Conservation (phyloP, 2,329 filamentous ascomycete species). For the Verticillium dahliae region DNA sequence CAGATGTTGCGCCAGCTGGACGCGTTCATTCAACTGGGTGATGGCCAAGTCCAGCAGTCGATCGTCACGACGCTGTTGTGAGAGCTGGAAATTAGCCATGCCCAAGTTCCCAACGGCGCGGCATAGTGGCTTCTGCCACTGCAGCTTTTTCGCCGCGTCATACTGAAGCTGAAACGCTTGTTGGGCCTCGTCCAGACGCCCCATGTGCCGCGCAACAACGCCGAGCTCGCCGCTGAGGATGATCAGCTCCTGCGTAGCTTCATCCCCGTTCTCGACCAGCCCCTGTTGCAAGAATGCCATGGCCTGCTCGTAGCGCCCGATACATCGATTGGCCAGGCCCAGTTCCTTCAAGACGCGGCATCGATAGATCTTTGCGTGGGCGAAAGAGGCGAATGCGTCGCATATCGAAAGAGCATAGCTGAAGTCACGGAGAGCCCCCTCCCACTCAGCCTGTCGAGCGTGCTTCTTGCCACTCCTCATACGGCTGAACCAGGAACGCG, state of each 20-base stretch:
- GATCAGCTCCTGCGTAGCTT: slow-evolving; percentile 9
- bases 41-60: slow-evolving; percentile 19
- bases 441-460: slow-evolving; percentile 12
- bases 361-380: slow-evolving; percentile 9
- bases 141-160: slow-evolving; percentile 17
- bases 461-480: slow-evolving; percentile 12
- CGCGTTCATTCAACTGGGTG: slow-evolving; percentile 17
- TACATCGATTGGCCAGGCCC: slow-evolving; percentile 19
- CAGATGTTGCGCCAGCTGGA: slow-evolving; percentile 9
- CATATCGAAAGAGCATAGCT: slow-evolving; percentile 17
- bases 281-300: slow-evolving; percentile 15
- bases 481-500: slow-evolving; percentile 12
- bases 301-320: slow-evolving; percentile 20
- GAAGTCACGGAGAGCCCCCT: slow-evolving; percentile 14
- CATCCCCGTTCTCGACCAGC: slow-evolving; percentile 8
- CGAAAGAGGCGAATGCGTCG: slow-evolving; percentile 4
- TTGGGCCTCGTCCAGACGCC: slow-evolving; percentile 20
- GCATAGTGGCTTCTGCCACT: slow-evolving; percentile 14
- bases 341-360: slow-evolving; percentile 16
- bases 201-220: slow-evolving; percentile 23
- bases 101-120: slow-evolving; percentile 27
- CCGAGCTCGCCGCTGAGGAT: slow-evolving; percentile 22
- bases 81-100: slow-evolving; percentile 27
- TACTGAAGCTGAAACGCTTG: slow-evolving; percentile 20
- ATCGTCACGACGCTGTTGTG: neutral